These are phyloP conservation scores for Ceratocystis papillata DNA, from an alignment of 2,329 filamentous ascomycete genomes.

Conservation along the genomic window DNA sequence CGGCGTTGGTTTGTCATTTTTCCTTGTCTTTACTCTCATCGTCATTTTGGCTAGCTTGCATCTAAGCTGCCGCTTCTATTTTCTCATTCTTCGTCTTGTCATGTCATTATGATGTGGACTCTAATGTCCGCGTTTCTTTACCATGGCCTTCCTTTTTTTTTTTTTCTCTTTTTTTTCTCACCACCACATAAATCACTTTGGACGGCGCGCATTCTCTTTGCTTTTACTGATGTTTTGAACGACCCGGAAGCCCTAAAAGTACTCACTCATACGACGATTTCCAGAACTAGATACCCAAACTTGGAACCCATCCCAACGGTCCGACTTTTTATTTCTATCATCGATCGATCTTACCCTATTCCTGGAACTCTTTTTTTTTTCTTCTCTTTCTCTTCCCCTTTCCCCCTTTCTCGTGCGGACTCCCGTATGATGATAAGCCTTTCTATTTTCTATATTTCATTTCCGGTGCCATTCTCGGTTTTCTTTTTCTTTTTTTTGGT, in stretches of 20 bases:
- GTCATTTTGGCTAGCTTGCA: neutral
- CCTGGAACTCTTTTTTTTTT: neutral
- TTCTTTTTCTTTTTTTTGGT: neutral
- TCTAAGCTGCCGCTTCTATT: neutral
- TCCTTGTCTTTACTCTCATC: neutral
- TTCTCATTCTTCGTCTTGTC: neutral
- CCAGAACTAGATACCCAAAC: conserved; percentile 20
- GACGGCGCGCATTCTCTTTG: conserved; percentile 18
- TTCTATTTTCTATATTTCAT: neutral
- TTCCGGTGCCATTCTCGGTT: neutral
- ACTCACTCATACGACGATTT: conserved; percentile 16
- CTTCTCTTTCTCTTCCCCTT: neutral
- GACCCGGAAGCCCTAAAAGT: conserved; percentile 16
- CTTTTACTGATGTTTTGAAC: conserved; percentile 17
- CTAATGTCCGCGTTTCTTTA: neutral
- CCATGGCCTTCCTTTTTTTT: conserved; percentile 7
- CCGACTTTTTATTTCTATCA: conserved; percentile 4
- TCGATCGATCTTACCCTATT: neutral
- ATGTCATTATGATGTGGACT: neutral
- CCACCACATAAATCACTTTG: conserved; percentile 14
- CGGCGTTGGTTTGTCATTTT: conserved; percentile 2
- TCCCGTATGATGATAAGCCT: neutral
- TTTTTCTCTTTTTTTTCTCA: conserved; percentile 1
- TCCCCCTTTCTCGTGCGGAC: neutral
- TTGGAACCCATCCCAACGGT: neutral